Conservation (phyloP, 75 land plant genomes). For the Cryptomeria japonica region DNA sequence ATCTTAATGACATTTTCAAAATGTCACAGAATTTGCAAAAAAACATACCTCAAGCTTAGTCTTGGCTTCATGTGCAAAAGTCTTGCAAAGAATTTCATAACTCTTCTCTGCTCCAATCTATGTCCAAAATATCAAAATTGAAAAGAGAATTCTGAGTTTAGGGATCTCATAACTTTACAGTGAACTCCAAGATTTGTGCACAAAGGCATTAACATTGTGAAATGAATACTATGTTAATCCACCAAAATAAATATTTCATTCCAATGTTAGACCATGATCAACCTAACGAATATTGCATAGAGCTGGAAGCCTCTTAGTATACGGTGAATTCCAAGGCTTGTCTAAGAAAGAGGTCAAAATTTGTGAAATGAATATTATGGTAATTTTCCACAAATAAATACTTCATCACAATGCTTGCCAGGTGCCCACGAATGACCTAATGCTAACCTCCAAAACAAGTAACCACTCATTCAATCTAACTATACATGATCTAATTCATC, state of each 20-base stretch:
- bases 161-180: not conserved
- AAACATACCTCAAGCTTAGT: constrained; percentile 64
- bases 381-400: not conserved
- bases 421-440: not conserved
- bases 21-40: not conserved
- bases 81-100: constrained; percentile 88
- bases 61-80: constrained; percentile 73
- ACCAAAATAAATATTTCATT: not conserved
- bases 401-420: not conserved
- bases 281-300: not conserved
- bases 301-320: not conserved
- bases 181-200: not conserved
- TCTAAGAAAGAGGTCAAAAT: not conserved
- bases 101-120: constrained; percentile 69
- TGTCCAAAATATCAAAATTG: constrained; percentile 19
- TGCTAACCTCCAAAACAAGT: not conserved
- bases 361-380: not conserved
- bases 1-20: not conserved
- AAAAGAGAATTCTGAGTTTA: not conserved
- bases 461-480: not conserved
- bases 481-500: too few species aligned
- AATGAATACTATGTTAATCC: not conserved
- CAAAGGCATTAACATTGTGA: not conserved
- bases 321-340: not conserved
- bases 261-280: not conserved